phyloP scores from a whole-genome alignment of 2,329 filamentous ascomycete species.

The Cladosporium sp. region DNA sequence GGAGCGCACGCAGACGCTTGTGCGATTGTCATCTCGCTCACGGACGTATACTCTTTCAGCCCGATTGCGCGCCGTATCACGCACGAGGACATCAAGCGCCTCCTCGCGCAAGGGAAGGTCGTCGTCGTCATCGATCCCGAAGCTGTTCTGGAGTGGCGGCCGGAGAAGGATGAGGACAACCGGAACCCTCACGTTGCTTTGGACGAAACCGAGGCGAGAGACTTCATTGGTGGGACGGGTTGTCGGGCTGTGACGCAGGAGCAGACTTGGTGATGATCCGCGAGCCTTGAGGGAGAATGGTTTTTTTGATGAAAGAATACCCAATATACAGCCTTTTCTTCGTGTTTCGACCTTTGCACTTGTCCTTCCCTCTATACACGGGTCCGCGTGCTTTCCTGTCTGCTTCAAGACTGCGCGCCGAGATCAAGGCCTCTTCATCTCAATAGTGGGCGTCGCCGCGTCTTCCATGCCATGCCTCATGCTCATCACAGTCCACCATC shows the following conservation, averaged over 20 bases:
- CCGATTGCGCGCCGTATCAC: conserved; percentile 19
- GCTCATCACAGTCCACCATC: too few relatives aligned
- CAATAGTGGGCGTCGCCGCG: too few relatives aligned
- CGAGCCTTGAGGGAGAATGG: too few relatives aligned
- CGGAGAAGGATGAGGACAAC: conserved; percentile 12
- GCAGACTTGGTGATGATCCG: conserved; percentile 15
- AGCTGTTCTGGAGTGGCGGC: conserved; percentile 18
- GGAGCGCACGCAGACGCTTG: conserved; percentile 21
- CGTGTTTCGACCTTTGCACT: too few relatives aligned
- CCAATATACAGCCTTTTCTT: too few relatives aligned
- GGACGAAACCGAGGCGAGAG: conserved; percentile 17
- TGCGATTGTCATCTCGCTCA: conserved; percentile 22
- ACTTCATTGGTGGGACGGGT: conserved; percentile 20
- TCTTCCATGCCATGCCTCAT: too few relatives aligned
- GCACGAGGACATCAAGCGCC: conserved; percentile 19
- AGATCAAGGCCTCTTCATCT: too few relatives aligned
- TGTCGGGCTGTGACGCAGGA: conserved; percentile 17
- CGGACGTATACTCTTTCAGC: conserved; percentile 22
- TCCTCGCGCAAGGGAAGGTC: conserved; percentile 14
- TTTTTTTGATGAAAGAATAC: too few relatives aligned
- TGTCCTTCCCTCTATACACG: too few relatives aligned
- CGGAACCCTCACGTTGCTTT: conserved; percentile 18
- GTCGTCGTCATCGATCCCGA: conserved; percentile 21
- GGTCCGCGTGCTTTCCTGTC: too few relatives aligned
- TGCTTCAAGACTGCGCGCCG: too few relatives aligned